Evolutionary conservation across 2,329 filamentous ascomycete species (phyloP), one percentile per base, ranked within the genome.

Genomic region (Nemania bipapillata): DNA sequence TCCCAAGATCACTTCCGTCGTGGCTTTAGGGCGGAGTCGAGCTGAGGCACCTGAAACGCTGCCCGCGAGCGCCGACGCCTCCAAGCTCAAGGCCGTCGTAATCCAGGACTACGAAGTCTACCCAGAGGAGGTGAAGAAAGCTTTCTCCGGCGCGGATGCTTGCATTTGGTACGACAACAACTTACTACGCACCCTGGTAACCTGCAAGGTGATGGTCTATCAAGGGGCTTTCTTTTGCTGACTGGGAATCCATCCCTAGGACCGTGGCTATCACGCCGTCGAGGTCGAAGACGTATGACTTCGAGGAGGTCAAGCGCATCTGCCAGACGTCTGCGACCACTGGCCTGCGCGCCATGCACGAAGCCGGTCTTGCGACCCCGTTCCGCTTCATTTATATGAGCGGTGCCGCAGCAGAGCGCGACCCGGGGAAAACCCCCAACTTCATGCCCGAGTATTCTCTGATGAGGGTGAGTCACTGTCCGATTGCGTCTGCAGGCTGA

Each of bases 381-480:
- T 81, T 76, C 70, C 77, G 77, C 35, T 79, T 79, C 70, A 50
- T 79, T 17, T 75, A 76, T 72, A 79, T 84, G 67, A 87, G 85
- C 69, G 86, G 85, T 2, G 71, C 76, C 1, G 76, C 74, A 0
- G 79, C 80, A 2, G 80, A 82, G 69, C 80, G 84, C 1, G 85
- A 87, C 54, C 82, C 78, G 22, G 79, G 73, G 12, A 82, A 85
- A 74, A 83, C 76, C 59, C 81, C 80, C 1, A 73, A 68, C 66
- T 71, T 80, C 7, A 71, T 81, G 30, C 73, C 74, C 0, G 77
- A 85, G 47, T 87, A 86, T 64, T 70, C 58, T 7, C 63, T 83
- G 9, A 80, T 87, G 80, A 75, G 86, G n/a, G 86, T 86, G 76
- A 70, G 80, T 74, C 7, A n/a, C n/a, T n/a, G n/a, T n/a, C n/a